These are phyloP conservation scores for Rhododendron simsii DNA, from an alignment of 148 eudicot species.

Conservation along the genomic window DNA sequence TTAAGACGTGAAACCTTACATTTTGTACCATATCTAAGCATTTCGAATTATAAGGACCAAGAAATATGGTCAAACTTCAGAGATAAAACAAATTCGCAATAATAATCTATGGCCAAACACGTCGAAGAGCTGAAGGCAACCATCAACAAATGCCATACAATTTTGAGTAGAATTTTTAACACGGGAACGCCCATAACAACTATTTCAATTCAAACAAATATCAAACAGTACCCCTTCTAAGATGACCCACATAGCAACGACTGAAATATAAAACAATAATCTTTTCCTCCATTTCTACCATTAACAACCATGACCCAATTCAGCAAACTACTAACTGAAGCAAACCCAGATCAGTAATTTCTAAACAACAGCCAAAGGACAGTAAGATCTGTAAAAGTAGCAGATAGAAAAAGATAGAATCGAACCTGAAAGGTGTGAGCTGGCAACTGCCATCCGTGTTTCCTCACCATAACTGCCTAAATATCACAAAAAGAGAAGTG, in stretches of 20 bases:
- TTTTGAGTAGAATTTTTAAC: neutral
- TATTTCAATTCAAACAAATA: neutral
- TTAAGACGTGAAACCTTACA: neutral
- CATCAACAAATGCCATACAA: neutral
- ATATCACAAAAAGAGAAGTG: neutral
- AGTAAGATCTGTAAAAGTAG: neutral
- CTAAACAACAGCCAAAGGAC: neutral
- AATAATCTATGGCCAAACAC: neutral
- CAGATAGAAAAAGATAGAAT: neutral
- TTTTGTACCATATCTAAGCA: neutral
- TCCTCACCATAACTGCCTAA: conserved; percentile 64
- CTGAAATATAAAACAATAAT: neutral
- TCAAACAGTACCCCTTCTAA: neutral
- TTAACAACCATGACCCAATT: neutral
- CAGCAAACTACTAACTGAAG: neutral
- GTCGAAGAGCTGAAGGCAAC: neutral
- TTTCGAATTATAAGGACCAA: neutral
- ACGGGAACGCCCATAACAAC: neutral
- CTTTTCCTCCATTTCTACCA: neutral
- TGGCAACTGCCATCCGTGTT: conserved; percentile 97
- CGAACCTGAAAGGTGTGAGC: conserved; percentile 94
- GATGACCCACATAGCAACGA: neutral
- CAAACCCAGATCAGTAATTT: neutral
- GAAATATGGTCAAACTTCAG: neutral
- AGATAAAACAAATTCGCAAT: neutral